Evolutionary conservation across 108 stramenopile genomes (phyloP).

Genomic region (Aureococcus anophagefferens): DNA sequence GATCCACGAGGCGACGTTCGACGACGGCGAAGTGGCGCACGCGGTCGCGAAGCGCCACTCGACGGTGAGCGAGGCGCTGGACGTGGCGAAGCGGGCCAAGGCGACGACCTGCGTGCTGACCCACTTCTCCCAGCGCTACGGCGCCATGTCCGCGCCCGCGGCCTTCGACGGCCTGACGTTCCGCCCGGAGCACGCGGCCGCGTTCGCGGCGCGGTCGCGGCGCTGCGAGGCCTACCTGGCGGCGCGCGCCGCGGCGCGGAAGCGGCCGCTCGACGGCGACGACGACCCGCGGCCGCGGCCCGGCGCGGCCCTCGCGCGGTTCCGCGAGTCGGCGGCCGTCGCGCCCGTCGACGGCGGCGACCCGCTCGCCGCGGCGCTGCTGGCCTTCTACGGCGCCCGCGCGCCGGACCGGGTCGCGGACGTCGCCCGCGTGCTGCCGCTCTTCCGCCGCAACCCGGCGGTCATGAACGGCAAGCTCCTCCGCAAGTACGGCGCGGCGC

Average conservation of each 20-base stretch:
- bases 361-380: too few species aligned
- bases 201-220: not conserved
- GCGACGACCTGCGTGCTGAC: not conserved
- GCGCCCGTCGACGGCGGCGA: too few species aligned
- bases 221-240: not conserved
- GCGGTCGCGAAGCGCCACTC: not conserved
- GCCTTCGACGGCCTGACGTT: not conserved
- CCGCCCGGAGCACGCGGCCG: too few species aligned
- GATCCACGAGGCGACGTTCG: not conserved
- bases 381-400: not conserved
- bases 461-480: not conserved
- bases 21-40: not conserved
- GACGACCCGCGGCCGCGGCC: too few species aligned
- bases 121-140: not conserved
- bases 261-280: too few species aligned
- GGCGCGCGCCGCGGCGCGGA: too few species aligned
- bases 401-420: not conserved
- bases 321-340: too few species aligned
- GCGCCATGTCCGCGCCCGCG: not conserved
- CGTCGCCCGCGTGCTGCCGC: not conserved
- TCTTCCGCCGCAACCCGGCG: not conserved
- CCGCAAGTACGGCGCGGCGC: not conserved
- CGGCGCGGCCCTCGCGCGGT: too few species aligned
- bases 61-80: not conserved
- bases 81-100: not conserved